Conservation (phyloP, 345 rosid genomes). For the Geranium brycei region DNA sequence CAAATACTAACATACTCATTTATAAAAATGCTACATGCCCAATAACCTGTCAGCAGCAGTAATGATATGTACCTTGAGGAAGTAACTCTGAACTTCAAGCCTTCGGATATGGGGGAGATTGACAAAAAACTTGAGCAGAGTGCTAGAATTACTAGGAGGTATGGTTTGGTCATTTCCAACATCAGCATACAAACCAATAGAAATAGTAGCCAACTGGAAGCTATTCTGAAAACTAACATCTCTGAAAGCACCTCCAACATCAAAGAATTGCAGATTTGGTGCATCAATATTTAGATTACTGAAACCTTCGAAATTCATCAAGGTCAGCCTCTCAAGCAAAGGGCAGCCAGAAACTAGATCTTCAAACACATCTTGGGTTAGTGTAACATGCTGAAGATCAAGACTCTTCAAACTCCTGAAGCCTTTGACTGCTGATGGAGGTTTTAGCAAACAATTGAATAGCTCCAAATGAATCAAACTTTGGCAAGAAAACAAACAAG, state of each 20-base stretch:
- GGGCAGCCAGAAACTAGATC: conserved; percentile 39
- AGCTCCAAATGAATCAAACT: conserved; percentile 49
- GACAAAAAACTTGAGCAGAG: conserved; percentile 46
- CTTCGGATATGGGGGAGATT: conserved; percentile 53
- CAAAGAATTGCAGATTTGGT: conserved; percentile 53
- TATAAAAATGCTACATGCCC: not conserved
- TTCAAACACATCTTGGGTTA: conserved; percentile 45
- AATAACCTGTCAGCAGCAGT: not conserved
- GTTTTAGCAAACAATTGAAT: conserved; percentile 51
- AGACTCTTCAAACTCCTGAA: conserved; percentile 54
- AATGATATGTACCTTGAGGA: conserved; percentile 36
- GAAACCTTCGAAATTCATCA: conserved; percentile 58
- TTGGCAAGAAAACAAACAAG: conserved; percentile 37
- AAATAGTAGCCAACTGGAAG: conserved; percentile 30
- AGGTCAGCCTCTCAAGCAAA: conserved; percentile 44
- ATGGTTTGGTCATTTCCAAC: conserved; percentile 19
- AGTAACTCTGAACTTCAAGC: conserved; percentile 60
- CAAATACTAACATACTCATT: not conserved
- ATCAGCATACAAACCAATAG: conserved; percentile 43
- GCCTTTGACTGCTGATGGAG: conserved; percentile 42
- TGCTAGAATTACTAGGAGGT: conserved; percentile 25
- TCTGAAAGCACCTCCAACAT: conserved; percentile 44
- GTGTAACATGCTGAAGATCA: conserved; percentile 56
- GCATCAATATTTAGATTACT: conserved; percentile 43
- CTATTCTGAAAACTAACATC: conserved; percentile 37